Conservation (phyloP, 2,329 filamentous ascomycete species). For the Delphinella strobiligena region DNA sequence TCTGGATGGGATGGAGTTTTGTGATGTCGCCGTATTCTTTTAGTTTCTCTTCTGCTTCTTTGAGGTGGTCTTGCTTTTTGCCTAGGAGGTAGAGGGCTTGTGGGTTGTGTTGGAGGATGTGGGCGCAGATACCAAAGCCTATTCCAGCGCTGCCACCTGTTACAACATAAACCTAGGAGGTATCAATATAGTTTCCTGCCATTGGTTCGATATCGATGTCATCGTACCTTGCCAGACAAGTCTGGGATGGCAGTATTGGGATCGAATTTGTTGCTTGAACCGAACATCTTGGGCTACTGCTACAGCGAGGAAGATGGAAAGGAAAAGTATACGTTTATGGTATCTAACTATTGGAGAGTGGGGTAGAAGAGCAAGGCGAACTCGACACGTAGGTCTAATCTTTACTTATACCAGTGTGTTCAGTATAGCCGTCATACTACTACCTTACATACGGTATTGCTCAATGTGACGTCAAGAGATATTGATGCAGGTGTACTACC, state of each 20-base stretch:
- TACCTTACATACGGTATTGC: too few species aligned
- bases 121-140: slow-evolving; percentile 39
- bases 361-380: too few species aligned
- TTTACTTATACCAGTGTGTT: too few species aligned
- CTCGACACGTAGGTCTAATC: too few species aligned
- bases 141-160: slow-evolving; percentile 40
- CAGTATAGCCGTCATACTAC: too few species aligned
- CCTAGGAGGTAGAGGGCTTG: slow-evolving; percentile 37
- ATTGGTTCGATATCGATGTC: background rate
- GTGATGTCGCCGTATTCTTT: slow-evolving; percentile 32
- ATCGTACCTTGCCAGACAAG: slow-evolving; percentile 24
- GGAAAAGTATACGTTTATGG: too few species aligned
- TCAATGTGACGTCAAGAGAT: too few species aligned
- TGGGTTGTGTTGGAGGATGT: slow-evolving; percentile 39
- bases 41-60: slow-evolving; percentile 31
- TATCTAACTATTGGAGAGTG: slow-evolving; percentile 1
- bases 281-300: slow-evolving; percentile 8
- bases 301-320: too few species aligned
- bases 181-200: too few species aligned
- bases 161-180: slow-evolving; percentile 36
- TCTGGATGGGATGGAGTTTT: slow-evolving; percentile 33
- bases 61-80: slow-evolving; percentile 37
- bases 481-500: too few species aligned
- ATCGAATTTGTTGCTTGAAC: slow-evolving; percentile 25
- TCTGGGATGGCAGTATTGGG: slow-evolving; percentile 29